Percentiles rank a stretch among this genome's conserved stretches.
Evolutionary conservation across 1,284 basidiomycete genomes (phyloP).

Genomic region (Trichosporon asahii): DNA sequence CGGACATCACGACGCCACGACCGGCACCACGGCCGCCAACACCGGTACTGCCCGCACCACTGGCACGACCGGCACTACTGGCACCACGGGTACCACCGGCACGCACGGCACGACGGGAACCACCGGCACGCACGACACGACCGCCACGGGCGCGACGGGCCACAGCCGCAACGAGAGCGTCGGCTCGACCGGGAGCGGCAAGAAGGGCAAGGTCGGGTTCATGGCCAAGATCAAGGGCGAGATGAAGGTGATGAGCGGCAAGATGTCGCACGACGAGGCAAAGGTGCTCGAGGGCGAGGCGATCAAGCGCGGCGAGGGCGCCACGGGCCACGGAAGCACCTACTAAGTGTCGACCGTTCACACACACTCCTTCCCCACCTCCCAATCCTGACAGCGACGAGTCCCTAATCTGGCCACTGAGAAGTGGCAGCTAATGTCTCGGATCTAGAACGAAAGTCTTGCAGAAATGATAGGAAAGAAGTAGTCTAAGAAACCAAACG

Average conservation of each 20-base stretch:
- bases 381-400: too few relatives aligned
- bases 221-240: conserved; percentile 46
- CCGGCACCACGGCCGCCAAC: conserved; percentile 35
- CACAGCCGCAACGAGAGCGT: conserved; percentile 15
- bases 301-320: conserved; percentile 8
- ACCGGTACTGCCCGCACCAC: conserved; percentile 23
- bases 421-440: background rate
- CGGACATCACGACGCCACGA: conserved; percentile 29
- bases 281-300: conserved; percentile 26
- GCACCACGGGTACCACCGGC: conserved; percentile 2
- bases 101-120: conserved; percentile 2
- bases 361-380: background rate
- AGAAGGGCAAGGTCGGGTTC: conserved; percentile 35
- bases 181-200: conserved; percentile 13
- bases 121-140: conserved; percentile 6
- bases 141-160: background rate
- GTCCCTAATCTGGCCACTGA: too few relatives aligned
- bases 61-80: conserved; percentile 20
- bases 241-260: conserved; percentile 36
- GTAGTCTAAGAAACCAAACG: background rate
- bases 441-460: background rate
- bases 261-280: conserved; percentile 29
- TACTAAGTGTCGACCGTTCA: background rate
- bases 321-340: conserved; percentile 2
- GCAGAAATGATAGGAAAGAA: background rate